Evolutionary conservation across 805 yeast genomes (phyloP).

Genomic region (Millerozyma acaciae): DNA sequence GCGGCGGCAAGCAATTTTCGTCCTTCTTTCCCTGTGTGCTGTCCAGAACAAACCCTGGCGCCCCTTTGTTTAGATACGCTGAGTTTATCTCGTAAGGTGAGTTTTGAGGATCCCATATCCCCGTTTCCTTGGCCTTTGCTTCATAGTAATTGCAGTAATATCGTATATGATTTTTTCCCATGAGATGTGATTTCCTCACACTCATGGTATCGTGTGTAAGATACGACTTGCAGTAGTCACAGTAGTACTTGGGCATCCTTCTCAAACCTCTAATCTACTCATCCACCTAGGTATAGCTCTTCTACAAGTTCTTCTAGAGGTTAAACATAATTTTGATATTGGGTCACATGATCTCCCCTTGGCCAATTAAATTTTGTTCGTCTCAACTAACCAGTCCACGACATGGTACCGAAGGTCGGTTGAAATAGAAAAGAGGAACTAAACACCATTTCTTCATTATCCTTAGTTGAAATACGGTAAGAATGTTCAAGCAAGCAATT

Average conservation of each 20-base stretch:
- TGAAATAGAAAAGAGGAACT: too few species aligned
- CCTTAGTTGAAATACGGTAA: constrained; percentile 3
- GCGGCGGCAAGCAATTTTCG: constrained; percentile 28
- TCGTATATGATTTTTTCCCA: constrained; percentile 72
- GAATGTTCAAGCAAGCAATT: constrained; percentile 41
- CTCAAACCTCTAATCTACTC: too few species aligned
- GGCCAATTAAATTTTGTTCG: too few species aligned
- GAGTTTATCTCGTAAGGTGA: constrained; percentile 35
- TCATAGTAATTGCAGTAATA: constrained; percentile 75
- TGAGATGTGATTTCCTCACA: constrained; percentile 74
- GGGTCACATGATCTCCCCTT: too few species aligned
- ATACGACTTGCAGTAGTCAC: constrained; percentile 80
- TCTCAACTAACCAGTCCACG: too few species aligned
- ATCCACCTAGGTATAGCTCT: too few species aligned
- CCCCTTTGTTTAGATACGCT: constrained; percentile 29
- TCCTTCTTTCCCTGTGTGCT: constrained; percentile 3
- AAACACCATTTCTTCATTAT: too few species aligned
- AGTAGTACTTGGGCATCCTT: constrained; percentile 66
- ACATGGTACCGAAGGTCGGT: too few species aligned
- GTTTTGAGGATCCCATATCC: constrained; percentile 31
- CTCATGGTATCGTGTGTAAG: constrained; percentile 86
- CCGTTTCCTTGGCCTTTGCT: constrained; percentile 33
- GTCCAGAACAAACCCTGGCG: constrained; percentile 21
- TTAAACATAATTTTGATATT: too few species aligned
- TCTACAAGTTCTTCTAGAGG: too few species aligned